Conservation (phyloP, 768 basidiomycete genomes). For the Collybia mongolica region DNA sequence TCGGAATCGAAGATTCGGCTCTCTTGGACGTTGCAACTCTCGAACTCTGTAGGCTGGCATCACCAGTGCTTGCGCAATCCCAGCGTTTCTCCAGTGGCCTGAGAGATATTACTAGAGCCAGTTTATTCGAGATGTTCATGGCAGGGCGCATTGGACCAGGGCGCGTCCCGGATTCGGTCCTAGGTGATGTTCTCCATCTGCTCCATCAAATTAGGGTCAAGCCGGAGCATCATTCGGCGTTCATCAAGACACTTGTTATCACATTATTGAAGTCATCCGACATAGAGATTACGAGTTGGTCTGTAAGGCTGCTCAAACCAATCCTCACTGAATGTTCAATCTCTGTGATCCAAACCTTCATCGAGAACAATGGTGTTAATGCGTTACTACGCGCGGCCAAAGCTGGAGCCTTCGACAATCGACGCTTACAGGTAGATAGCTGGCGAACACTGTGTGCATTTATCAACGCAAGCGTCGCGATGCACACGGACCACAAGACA, state of each 20-base stretch:
- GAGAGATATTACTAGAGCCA: slow-evolving; percentile 24
- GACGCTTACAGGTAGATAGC: slow-evolving; percentile 37
- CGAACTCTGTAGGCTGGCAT: slow-evolving; percentile 31
- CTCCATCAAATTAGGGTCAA: slow-evolving; percentile 30
- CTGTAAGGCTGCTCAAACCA: slow-evolving; percentile 32
- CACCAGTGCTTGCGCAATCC: slow-evolving; percentile 25
- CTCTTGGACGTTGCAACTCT: slow-evolving; percentile 29
- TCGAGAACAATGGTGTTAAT: slow-evolving; percentile 30
- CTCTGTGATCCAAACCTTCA: slow-evolving; percentile 26
- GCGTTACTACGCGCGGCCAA: slow-evolving; percentile 31
- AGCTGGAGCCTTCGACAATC: slow-evolving; percentile 31
- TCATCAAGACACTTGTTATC: slow-evolving; percentile 27
- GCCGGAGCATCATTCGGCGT: slow-evolving; percentile 21
- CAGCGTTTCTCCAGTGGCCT: slow-evolving; percentile 25
- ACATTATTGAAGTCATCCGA: slow-evolving; percentile 28
- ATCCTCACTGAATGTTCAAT: slow-evolving; percentile 24
- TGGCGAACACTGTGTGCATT: slow-evolving; percentile 35
- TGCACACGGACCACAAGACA: background rate
- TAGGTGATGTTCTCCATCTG: slow-evolving; percentile 36
- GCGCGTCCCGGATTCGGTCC: slow-evolving; percentile 24
- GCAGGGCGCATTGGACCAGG: slow-evolving; percentile 30
- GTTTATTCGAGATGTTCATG: slow-evolving; percentile 35
- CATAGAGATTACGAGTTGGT: slow-evolving; percentile 29
- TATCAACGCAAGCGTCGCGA: slow-evolving; percentile 24
- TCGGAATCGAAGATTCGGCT: slow-evolving; percentile 27